Percentiles rank a stretch among this genome's conserved stretches.
phyloP scores from a whole-genome alignment of 371 early-diverging fungal genomes.

The Funneliformis caledonium region DNA sequence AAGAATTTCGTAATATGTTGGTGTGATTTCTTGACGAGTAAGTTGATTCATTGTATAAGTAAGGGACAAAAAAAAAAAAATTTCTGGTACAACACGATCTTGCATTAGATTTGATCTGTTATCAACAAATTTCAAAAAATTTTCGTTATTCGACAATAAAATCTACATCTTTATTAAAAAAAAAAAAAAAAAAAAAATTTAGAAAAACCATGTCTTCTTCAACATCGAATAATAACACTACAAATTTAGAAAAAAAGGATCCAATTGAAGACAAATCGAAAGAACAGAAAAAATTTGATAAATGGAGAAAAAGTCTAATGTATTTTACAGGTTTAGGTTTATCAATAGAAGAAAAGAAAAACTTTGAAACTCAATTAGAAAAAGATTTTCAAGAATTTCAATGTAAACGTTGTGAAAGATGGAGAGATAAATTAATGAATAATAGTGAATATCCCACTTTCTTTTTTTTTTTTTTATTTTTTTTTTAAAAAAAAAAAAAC shows the following conservation, averaged over 20 bases:
- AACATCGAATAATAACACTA: background rate
- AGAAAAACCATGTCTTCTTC: background rate
- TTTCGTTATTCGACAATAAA: no score
- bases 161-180: no score
- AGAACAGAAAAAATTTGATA: conserved; percentile 35
- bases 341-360: conserved; percentile 24
- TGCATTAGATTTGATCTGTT: background rate
- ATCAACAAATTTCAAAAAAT: no score
- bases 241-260: background rate
- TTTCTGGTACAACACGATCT: background rate
- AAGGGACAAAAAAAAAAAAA: background rate
- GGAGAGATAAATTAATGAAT: conserved; percentile 39
- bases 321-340: conserved; percentile 41
- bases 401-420: conserved; percentile 42
- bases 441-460: conserved; percentile 33
- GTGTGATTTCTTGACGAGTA: background rate
- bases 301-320: conserved; percentile 42
- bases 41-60: background rate
- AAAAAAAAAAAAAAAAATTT: no score
- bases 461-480: no score
- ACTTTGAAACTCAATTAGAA: conserved; percentile 20
- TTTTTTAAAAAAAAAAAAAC: background rate
- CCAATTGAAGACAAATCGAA: conserved; percentile 16
- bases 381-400: conserved; percentile 24
- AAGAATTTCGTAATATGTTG: conserved; percentile 50